phyloP scores from a whole-genome alignment of 495 filamentous ascomycete species.

The Daldinia concentrica region DNA sequence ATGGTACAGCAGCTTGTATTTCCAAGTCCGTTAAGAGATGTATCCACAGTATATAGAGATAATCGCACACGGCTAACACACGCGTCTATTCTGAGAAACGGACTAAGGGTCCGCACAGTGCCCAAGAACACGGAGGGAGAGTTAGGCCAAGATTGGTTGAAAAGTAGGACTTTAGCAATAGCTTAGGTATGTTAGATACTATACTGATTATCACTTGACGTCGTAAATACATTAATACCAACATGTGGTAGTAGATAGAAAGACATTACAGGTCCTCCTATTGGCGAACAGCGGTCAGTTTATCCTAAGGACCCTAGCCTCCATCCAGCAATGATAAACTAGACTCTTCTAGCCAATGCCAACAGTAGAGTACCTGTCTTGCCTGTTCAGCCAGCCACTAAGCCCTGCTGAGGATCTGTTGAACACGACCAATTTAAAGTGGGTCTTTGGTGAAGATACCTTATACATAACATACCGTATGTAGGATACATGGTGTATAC shows the following conservation, averaged over 20 bases:
- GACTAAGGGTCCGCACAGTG: background rate
- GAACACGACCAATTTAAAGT: slow-evolving; percentile 17
- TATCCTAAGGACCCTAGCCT: slow-evolving; percentile 28
- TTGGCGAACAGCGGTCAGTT: slow-evolving; percentile 29
- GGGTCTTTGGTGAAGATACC: slow-evolving; percentile 6
- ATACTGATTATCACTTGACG: slow-evolving; percentile 21
- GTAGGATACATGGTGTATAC: background rate
- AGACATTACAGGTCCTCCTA: slow-evolving; percentile 23
- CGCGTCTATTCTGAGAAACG: slow-evolving; percentile 7
- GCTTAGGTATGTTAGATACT: slow-evolving; percentile 17
- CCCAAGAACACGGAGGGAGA: background rate
- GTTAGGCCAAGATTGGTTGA: slow-evolving; percentile 9
- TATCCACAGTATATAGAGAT: slow-evolving; percentile 1
- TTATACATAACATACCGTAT: background rate
- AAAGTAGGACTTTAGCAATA: slow-evolving; percentile 8
- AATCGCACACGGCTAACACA: slow-evolving; percentile 13
- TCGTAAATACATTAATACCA: slow-evolving; percentile 26
- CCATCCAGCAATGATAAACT: slow-evolving; percentile 33
- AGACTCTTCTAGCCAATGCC: slow-evolving; percentile 30
- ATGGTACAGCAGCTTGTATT: background rate
- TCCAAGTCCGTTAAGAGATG: background rate
- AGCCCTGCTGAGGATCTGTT: slow-evolving; percentile 40
- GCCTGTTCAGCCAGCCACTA: slow-evolving; percentile 30
- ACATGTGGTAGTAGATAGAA: slow-evolving; percentile 23
- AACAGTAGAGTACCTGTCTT: slow-evolving; percentile 5